Base-by-base conservation (phyloP, 1,139 yeast genomes). In the Suhomyces choctaworum region DNA sequence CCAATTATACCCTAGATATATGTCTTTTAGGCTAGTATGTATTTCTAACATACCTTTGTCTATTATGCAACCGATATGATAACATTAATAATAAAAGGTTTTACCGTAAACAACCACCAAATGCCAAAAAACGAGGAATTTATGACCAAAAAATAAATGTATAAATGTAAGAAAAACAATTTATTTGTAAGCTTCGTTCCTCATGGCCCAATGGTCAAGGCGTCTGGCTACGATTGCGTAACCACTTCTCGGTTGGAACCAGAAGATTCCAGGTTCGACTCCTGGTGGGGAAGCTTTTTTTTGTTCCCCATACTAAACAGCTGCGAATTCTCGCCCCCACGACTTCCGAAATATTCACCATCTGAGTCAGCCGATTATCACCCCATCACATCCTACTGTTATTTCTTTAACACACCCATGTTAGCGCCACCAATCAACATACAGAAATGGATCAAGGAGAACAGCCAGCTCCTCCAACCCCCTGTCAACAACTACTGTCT, bases 251-350 rank as follows among this genome's bases (percentile, higher is more conserved):
- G 47, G 54, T 49, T 54, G 81, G 70, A 78, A 82, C 88, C 88
- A 81, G 87, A 80, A 81, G 89, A 82, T 80, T 82, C 88, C 87
- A 82, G 89, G 89, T 82, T 82, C 89, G 86, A 82, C 82, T 82
- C 89, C 89, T 82, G 88, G 88, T 82, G 89, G 87, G 89, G 89
- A 82, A 82, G 89, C 73, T 71, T 62, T 46, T 54, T 60, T 70
- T 72, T 69, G 30, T 16, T 5, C 11, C 7, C 16, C 13, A 6
- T 22, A 14, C 8, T 8, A 6, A 7, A 6, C 8, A 22, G 19
- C 21, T 16, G 27, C 23, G 16, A 20, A 25, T 15, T 13, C 2
- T 17, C 7, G 14, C 21, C 10, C 11, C 6, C 28, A 25, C 28
- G 31, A 20, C 29, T 13, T 9, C 9, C 9, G 6, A 16, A 7